Conservation (phyloP, 495 filamentous ascomycete genomes). For the Tuber umbilicatum region DNA sequence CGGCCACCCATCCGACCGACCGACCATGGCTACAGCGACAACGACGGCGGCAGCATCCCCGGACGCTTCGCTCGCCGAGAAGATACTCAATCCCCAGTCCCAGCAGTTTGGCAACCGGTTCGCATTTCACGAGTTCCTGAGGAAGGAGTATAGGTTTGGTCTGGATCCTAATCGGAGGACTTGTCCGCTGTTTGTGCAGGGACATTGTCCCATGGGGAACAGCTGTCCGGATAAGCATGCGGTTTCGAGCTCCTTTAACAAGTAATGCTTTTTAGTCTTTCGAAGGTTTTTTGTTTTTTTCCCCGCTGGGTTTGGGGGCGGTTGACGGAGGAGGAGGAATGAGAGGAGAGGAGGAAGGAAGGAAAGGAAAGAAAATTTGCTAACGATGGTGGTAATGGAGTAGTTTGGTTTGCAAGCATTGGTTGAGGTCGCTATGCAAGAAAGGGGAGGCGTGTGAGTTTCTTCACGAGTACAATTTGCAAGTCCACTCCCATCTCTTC, state of each 20-base stretch:
- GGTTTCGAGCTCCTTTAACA: slow-evolving; percentile 36
- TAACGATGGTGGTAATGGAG: slow-evolving; percentile 12
- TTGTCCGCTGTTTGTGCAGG: slow-evolving; percentile 41
- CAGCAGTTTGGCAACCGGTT: slow-evolving; percentile 33
- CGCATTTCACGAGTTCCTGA: slow-evolving; percentile 41
- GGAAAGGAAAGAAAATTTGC: neutral
- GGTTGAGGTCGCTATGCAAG: slow-evolving; percentile 93
- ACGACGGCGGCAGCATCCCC: slow-evolving; percentile 13
- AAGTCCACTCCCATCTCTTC: slow-evolving; percentile 11
- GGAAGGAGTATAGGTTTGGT: slow-evolving; percentile 42
- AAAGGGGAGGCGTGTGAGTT: slow-evolving; percentile 95
- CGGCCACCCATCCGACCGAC: neutral
- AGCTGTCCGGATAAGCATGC: slow-evolving; percentile 40
- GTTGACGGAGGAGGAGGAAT: neutral
- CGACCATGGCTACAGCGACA: slow-evolving; percentile 13
- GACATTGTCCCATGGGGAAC: slow-evolving; percentile 41
- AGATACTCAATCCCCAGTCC: slow-evolving; percentile 32
- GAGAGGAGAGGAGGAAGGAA: neutral
- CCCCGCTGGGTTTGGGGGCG: neutral
- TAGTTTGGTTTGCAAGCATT: slow-evolving; percentile 91
- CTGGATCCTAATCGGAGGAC: slow-evolving; percentile 40
- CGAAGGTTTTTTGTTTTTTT: neutral
- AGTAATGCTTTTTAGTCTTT: slow-evolving; percentile 18
- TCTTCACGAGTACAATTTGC: slow-evolving; percentile 93
- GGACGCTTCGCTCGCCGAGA: slow-evolving; percentile 21